These are phyloP conservation scores for Phellopilus nigrolimitatus DNA, from an alignment of 1,284 basidiomycete species.

Conservation along the genomic window DNA sequence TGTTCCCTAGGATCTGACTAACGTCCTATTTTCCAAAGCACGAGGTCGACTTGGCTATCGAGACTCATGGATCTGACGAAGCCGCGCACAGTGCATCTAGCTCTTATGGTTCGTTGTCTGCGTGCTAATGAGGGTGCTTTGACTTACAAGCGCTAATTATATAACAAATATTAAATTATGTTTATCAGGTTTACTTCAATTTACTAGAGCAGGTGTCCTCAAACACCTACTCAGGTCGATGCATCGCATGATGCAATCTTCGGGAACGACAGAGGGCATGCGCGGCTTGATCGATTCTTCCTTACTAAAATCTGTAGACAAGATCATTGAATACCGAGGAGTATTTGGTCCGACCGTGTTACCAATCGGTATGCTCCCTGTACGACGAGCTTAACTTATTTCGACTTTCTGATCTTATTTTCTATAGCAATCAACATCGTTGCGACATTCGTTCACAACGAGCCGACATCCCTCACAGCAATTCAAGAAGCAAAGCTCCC, in stretches of 20 bases:
- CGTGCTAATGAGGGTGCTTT: too few species aligned
- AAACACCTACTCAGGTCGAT: conserved; percentile 92
- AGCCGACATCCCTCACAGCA: conserved; percentile 89
- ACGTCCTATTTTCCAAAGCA: conserved; percentile 38
- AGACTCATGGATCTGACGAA: conserved; percentile 44
- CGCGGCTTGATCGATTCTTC: conserved; percentile 93
- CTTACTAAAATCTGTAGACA: conserved; percentile 82
- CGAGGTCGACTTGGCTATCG: conserved; percentile 67
- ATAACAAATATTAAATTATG: background rate
- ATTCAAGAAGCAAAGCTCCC: conserved; percentile 93
- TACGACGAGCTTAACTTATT: background rate
- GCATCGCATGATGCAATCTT: conserved; percentile 95
- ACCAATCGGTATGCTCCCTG: conserved; percentile 56
- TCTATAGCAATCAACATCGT: conserved; percentile 88
- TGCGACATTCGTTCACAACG: conserved; percentile 98
- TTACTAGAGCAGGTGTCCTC: conserved; percentile 67
- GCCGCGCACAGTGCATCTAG: conserved; percentile 47
- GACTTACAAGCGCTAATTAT: too few species aligned
- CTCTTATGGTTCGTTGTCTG: conserved; percentile 51
- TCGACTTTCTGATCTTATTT: conserved; percentile 4
- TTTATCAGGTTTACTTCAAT: conserved; percentile 55
- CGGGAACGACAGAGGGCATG: conserved; percentile 91
- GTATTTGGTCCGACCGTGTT: conserved; percentile 88
- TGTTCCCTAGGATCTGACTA: conserved; percentile 12
- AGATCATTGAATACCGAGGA: conserved; percentile 77